Percentiles rank a stretch among this genome's conserved stretches.
Evolutionary conservation across 352 stramenopile species (phyloP).

Genomic region (Blastocystis sp.): DNA sequence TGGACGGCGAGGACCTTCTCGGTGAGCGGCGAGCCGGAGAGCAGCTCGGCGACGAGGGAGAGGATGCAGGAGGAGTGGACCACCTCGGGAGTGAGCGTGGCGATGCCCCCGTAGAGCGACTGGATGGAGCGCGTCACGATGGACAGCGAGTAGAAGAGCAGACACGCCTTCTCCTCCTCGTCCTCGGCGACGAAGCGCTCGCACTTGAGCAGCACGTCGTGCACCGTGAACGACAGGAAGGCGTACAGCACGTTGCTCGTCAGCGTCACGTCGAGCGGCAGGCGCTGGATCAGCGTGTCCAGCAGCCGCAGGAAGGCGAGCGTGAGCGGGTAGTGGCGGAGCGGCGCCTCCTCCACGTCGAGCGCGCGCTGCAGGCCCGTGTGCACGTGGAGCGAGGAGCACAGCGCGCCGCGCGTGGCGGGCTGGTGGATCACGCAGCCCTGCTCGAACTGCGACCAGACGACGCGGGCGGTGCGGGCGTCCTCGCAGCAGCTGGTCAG

Average conservation of each 20-base stretch:
- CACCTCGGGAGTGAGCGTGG: background rate
- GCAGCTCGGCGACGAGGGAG: conserved; percentile 27
- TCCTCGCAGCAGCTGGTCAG: conserved; percentile 21
- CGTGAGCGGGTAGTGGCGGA: conserved; percentile 1
- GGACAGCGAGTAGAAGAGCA: background rate
- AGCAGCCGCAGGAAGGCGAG: conserved; percentile 19
- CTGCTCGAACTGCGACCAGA: conserved; percentile 46
- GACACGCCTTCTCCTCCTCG: background rate
- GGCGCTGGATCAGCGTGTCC: background rate
- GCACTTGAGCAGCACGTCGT: background rate
- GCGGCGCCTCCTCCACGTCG: conserved; percentile 3
- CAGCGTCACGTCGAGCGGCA: background rate
- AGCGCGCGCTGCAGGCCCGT: background rate
- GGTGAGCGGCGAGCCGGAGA: conserved; percentile 19
- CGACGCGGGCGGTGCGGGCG: background rate
- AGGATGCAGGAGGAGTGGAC: conserved; percentile 12
- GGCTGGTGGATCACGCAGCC: background rate
- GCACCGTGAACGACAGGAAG: background rate
- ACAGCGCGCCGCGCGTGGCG: background rate
- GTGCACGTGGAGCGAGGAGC: background rate
- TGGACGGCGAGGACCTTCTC: conserved; percentile 4
- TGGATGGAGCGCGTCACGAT: background rate
- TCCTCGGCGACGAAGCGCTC: background rate
- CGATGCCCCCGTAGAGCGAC: background rate
- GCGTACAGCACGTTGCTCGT: background rate